Percentiles rank a stretch among this genome's conserved stretches.
These are phyloP conservation scores for Astrothelium subdiscretum DNA, from an alignment of 495 filamentous ascomycete species.

Conservation along the genomic window DNA sequence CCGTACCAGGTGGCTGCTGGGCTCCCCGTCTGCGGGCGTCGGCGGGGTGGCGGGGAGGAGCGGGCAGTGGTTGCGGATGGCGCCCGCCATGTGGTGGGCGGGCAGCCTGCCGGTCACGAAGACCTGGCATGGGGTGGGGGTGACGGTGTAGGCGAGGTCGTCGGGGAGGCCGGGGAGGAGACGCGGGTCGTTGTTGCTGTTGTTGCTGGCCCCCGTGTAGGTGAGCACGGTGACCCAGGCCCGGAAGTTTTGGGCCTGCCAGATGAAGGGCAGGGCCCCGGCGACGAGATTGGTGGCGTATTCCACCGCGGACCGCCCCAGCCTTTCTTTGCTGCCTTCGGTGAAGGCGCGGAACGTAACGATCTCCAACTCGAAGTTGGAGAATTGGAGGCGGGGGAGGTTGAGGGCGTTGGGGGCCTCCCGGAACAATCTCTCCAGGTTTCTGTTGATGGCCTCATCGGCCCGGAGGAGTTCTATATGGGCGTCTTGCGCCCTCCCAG, in stretches of 20 bases:
- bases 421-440: neutral
- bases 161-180: neutral
- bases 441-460: neutral
- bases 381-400: neutral
- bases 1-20: too few species aligned
- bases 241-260: neutral
- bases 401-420: neutral
- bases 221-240: neutral
- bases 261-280: neutral
- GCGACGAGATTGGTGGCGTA: neutral
- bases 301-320: neutral
- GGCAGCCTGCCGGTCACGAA: too few species aligned
- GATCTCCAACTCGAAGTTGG: neutral
- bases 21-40: too few species aligned
- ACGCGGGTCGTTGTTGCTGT: neutral
- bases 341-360: too few species aligned
- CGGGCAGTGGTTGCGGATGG: too few species aligned
- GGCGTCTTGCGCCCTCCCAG: too few species aligned
- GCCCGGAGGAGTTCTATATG: too few species aligned
- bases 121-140: too few species aligned
- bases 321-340: too few species aligned
- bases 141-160: too few species aligned
- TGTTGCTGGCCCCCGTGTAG: neutral
- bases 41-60: too few species aligned
- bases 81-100: too few species aligned